Evolutionary conservation across 306 rosid species (phyloP), one percentile per base, ranked within the genome.

Genomic region (Mucuna pruriens): DNA sequence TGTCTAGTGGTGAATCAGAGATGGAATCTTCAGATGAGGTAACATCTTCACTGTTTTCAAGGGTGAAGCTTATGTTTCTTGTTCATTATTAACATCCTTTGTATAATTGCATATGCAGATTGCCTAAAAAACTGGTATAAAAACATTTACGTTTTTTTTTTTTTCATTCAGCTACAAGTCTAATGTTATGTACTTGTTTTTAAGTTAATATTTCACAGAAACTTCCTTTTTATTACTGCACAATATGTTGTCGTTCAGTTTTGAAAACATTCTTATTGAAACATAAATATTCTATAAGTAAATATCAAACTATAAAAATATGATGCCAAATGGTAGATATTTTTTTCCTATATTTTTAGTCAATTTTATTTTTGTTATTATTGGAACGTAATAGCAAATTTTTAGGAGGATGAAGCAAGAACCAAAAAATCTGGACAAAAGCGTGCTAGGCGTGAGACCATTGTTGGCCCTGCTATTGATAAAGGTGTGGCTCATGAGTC

Each of bases 11-110:
- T 39, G 99, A 95, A 85, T 95, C 99, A 17, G 99, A 95, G 87
- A 93, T 95, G 97, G 99, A 90, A 46, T 95, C 95, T 58, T 89
- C 99, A 55, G 99, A 93, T 74, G 97, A 95, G 97, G 99, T 95
- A 90, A 63, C 77, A 22, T 44, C 71, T 55, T 46, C 63, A 48
- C 49, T 70, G 33, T 49, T 71, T 84, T 52, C 73, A 33, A 62
- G 8, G 76, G 62, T 83, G 49, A 71, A 67, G 78, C 75, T 49
- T 39, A 7, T 76, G 33, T 77, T 55, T 31, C 55, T 66, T 71
- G 48, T 77, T 33, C 44, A 44, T 9, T 38, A 51, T 10, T 39
- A 11, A 26, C 62, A 39, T 74, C 16, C 64, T 31, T 17, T 74
- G 45, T 45, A 46, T 83, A 61, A 65, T 51, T 44, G 36, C 65